Evolutionary conservation across 75 land plant species (phyloP), one percentile per base, ranked within the genome.

Genomic region (Larix kaempferi): DNA sequence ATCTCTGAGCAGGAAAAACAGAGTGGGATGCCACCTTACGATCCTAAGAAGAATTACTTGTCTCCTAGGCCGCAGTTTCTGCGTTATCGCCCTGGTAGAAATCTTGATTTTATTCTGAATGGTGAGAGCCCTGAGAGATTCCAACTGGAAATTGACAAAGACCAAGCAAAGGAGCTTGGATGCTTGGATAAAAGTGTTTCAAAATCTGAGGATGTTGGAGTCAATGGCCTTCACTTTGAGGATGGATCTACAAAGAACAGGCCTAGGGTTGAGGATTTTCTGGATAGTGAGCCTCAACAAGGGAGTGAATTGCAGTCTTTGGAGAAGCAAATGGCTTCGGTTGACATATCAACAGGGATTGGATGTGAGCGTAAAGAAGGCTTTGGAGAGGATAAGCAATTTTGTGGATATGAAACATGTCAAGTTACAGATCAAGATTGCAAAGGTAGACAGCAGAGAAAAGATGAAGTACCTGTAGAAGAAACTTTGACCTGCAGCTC

Each of bases 21-120:
- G 52, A 44, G 52, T 44, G 62, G 23, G 25, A 64, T 80, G 23
- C 82, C 86, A 39, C 85, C 89, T 35, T 89, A 89, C 72, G 89
- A 89, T 74, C 91, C 89, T 6, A 74, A 80, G 49, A 82, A 72
- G 16, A 89, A 89, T 37, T 86, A 74, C 35, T 80, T 84, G 1
- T 86, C 87, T 21, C 89, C 91, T 5, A 80, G 91, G 77, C 91
- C 91, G 25, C 85, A 71, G 77, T 89, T 86, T 33, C 83, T 89
- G n/a, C 86, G 78, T 57, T 89, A 89, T 64, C 82, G 56, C 22
- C 89, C 89, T 10, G 80, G 81, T 26, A 86, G 86, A 3, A n/a
- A 80, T 21, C 77, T 84, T 11, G 80, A 83, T 23, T 39, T 16
- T 6, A 72, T 29, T 49, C 79, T 56, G 4, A 58, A 26, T n/a